Evolutionary conservation across 306 rosid species (phyloP), one percentile per base, ranked within the genome.

Genomic region (Ochetophila trinervis): DNA sequence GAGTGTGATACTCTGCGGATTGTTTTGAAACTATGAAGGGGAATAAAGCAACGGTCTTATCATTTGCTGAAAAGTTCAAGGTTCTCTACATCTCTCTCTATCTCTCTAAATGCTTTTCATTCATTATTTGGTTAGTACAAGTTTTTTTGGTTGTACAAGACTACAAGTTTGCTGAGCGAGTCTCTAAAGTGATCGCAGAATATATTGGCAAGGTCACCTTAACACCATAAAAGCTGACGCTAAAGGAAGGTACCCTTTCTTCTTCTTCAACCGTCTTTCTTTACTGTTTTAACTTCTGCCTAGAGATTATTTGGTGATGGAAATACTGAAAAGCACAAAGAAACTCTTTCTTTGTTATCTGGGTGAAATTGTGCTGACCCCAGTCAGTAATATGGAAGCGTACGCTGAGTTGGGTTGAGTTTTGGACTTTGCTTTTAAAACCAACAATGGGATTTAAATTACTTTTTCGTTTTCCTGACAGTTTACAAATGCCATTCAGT

Each of bases 41-140:
- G 40, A 72, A 59, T 78, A 83, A 80, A 67, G 60, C 88, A 18
- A 74, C 88, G 14, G 79, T 86, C 49, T 72, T 86, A 32, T 74
- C 91, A 5, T 84, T 82, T 79, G 86, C 97, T 6, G 84, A 89
- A 79, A 87, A 88, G 66, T 93, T 91, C 94, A 90, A 86, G 97
- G 96, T 85, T 7, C 52, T 34, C 62, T 20, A 22, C 66, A 12
- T 56, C 34, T 53, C 57, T 23, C 60, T 67, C 61, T 50, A 53
- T 21, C 53, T 62, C 64, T 75, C 7, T 22, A 47, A 47, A 11
- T 13, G 51, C 15, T 15, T 48, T 4, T 57, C 40, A 49, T 36
- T 17, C 59, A 17, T 11, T 66, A 12, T 72, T 58, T 78, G 36
- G 37, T 35, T n/a, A n/a, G n/a, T n/a, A n/a, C n/a, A n/a, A n/a